Conservation (phyloP, 768 basidiomycete species). For the Gymnopilus junonius region DNA sequence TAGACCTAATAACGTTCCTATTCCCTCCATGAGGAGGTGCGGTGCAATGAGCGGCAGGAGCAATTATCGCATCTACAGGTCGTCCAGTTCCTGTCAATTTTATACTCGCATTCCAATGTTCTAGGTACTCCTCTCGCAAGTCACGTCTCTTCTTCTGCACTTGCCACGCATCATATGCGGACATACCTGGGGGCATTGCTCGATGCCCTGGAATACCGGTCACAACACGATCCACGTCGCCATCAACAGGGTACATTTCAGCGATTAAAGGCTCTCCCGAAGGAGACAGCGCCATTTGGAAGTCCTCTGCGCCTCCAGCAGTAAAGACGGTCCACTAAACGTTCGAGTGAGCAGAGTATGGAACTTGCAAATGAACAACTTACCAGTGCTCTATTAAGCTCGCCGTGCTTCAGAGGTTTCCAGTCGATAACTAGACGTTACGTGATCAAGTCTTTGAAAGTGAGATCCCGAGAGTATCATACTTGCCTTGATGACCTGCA, state of each 20-base stretch:
- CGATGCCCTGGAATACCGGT: constrained; percentile 24
- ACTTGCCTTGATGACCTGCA: constrained; percentile 67
- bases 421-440: constrained; percentile 81
- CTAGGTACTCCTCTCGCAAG: constrained; percentile 60
- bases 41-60: constrained; percentile 60
- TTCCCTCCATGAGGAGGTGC: constrained; percentile 71
- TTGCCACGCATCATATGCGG: constrained; percentile 72
- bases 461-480: background rate
- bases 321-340: constrained; percentile 44
- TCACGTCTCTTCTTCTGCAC: constrained; percentile 54
- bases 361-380: constrained; percentile 16
- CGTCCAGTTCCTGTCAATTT: constrained; percentile 64
- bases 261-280: constrained; percentile 62
- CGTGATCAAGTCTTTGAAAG: no score
- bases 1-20: constrained; percentile 1
- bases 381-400: constrained; percentile 48
- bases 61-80: constrained; percentile 77
- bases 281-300: constrained; percentile 33
- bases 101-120: constrained; percentile 63
- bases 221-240: constrained; percentile 12
- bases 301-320: constrained; percentile 56
- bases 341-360: background rate
- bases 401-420: constrained; percentile 56
- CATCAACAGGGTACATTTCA: constrained; percentile 45
- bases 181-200: constrained; percentile 31